A percentile compares a stretch with the other conserved stretches of the same genome.
Evolutionary conservation across 371 early-diverging fungal species (phyloP).

Genomic region (Mortierella polycephala): DNA sequence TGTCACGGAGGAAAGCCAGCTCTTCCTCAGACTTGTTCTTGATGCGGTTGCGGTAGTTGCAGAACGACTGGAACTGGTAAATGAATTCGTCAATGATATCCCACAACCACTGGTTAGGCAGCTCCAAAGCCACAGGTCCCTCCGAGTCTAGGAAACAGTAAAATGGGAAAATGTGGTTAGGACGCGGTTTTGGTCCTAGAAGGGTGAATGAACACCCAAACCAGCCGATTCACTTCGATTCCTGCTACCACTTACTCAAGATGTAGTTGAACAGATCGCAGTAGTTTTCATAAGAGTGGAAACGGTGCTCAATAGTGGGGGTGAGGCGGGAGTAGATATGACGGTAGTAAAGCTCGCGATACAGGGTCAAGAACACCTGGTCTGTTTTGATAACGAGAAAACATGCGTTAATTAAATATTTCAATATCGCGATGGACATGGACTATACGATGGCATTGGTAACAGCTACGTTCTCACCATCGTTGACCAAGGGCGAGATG

Average conservation of each 20-base stretch:
- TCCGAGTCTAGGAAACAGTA: constrained; percentile 69
- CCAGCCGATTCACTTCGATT: neutral
- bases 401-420: neutral
- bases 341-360: constrained; percentile 95
- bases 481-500: constrained; percentile 85
- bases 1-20: constrained; percentile 81
- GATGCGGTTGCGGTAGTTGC: constrained; percentile 89
- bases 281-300: constrained; percentile 95
- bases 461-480: constrained; percentile 65
- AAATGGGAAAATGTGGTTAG: neutral
- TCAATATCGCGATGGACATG: neutral
- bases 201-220: neutral
- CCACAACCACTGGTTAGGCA: constrained; percentile 98
- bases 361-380: constrained; percentile 90
- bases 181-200: neutral
- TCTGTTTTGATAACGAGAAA: constrained; percentile 57
- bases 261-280: constrained; percentile 96
- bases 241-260: constrained; percentile 69
- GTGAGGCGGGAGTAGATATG: constrained; percentile 93
- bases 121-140: constrained; percentile 85
- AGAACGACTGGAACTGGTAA: constrained; percentile 97
- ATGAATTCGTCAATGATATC: constrained; percentile 99
- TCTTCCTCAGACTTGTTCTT: constrained; percentile 86
- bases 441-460: too few relatives aligned
- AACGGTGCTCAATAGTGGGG: constrained; percentile 89